These are phyloP conservation scores for Saturnispora bothae DNA, from an alignment of 805 yeast genomes.

Conservation along the genomic window DNA sequence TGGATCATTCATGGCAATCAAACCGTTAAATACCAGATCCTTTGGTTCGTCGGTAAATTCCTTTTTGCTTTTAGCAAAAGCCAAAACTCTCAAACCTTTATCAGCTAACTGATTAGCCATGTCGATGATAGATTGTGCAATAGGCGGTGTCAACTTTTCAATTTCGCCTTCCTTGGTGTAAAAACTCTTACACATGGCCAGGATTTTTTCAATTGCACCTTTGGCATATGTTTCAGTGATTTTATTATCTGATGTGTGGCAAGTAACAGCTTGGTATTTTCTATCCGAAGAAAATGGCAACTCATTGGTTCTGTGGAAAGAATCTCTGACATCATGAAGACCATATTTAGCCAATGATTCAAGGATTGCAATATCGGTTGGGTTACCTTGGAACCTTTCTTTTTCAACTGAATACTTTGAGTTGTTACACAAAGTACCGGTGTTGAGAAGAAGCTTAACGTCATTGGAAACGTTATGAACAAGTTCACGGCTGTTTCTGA, in stretches of 20 bases:
- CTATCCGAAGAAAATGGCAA: conserved; percentile 75
- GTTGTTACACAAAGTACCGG: conserved; percentile 70
- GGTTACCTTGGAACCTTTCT: conserved; percentile 75
- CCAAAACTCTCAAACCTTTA: conserved; percentile 80
- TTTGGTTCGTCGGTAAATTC: conserved; percentile 36
- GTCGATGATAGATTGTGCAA: conserved; percentile 36
- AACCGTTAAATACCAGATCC: conserved; percentile 68
- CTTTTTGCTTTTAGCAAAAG: conserved; percentile 51
- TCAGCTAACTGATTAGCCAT: conserved; percentile 60
- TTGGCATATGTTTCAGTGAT: conserved; percentile 60
- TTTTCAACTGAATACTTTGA: conserved; percentile 58
- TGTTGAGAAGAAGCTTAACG: conserved; percentile 43
- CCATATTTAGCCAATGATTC: conserved; percentile 66
- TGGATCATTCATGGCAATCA: conserved; percentile 95
- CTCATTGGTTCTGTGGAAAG: conserved; percentile 54
- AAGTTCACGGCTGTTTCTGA: conserved; percentile 29
- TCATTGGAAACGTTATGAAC: conserved; percentile 43
- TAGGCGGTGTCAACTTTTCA: conserved; percentile 45
- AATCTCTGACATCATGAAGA: conserved; percentile 56
- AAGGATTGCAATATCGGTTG: conserved; percentile 86
- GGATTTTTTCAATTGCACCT: conserved; percentile 80
- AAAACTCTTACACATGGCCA: conserved; percentile 51
- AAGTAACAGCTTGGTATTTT: conserved; percentile 83
- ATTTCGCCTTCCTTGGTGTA: conserved; percentile 47
- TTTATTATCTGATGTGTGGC: conserved; percentile 46